These are phyloP conservation scores for Coix lacrymajobi DNA, from an alignment of 176 grass and related monocot genomes.

Conservation along the genomic window DNA sequence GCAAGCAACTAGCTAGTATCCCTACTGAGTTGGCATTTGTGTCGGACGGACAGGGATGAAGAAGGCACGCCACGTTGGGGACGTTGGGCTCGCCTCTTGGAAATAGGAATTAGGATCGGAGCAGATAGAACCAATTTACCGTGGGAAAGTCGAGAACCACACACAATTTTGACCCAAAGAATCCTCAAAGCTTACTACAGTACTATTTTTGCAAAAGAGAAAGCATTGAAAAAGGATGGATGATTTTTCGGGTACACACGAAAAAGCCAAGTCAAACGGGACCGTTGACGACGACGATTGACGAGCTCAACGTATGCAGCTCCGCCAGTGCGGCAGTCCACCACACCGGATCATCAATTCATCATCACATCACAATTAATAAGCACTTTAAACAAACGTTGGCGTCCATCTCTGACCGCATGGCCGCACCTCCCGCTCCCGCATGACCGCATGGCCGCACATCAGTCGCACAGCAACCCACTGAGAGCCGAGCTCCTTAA, in stretches of 20 bases:
- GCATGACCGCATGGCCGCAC: conserved; percentile 9
- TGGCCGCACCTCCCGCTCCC: too few species aligned
- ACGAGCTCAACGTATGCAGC: background rate
- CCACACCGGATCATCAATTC: background rate
- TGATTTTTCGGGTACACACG: background rate
- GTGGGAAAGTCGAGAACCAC: too few species aligned
- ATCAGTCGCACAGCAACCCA: background rate
- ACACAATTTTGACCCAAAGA: background rate
- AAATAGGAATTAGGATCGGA: too few species aligned
- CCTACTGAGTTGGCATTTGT: too few species aligned
- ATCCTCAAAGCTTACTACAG: background rate
- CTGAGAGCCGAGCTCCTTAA: too few species aligned
- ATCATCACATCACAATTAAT: too few species aligned
- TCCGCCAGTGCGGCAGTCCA: background rate
- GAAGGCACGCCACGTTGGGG: too few species aligned
- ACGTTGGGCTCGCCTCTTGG: too few species aligned
- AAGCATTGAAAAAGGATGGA: background rate
- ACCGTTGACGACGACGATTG: conserved; percentile 17
- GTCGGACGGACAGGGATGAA: too few species aligned
- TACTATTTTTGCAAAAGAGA: background rate
- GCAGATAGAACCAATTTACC: too few species aligned
- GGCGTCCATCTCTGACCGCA: conserved; percentile 21
- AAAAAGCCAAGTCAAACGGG: background rate
- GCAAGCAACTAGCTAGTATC: too few species aligned
- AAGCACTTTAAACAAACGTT: background rate